Percentiles rank a stretch among this genome's conserved stretches.
Evolutionary conservation across 1,284 basidiomycete species (phyloP).

Genomic region (Pyrrhoderma noxium): DNA sequence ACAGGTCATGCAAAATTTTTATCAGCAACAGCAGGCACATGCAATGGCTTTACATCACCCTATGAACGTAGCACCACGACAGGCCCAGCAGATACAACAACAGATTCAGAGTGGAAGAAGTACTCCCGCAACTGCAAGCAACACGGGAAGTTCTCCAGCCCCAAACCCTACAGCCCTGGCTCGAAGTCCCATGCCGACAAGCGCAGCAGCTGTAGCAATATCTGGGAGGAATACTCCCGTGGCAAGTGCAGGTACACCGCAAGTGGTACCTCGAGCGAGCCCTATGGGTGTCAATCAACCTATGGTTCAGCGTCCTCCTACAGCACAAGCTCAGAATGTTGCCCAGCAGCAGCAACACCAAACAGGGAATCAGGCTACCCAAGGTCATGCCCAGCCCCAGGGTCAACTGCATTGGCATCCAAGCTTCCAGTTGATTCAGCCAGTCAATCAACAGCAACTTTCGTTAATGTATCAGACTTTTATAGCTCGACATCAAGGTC

Average conservation of each 20-base stretch:
- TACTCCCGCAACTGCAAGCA: conserved; percentile 11
- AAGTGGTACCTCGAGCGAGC: conserved; percentile 20
- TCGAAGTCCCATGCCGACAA: conserved; percentile 15
- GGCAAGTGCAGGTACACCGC: not conserved
- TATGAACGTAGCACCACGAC: not conserved
- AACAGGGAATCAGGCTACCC: conserved; percentile 12
- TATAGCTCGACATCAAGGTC: no score
- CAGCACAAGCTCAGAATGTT: conserved; percentile 1
- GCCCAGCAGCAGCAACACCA: conserved; percentile 20
- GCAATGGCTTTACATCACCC: conserved; percentile 4
- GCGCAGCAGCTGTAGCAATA: conserved; percentile 9
- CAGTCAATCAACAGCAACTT: no score
- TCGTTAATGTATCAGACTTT: no score
- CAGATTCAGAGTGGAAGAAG: conserved; percentile 8
- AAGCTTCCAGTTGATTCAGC: not conserved
- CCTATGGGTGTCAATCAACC: conserved; percentile 23
- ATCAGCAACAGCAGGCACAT: conserved; percentile 3
- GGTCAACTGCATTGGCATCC: conserved; percentile 20
- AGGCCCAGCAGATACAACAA: no score
- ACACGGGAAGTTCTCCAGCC: conserved; percentile 2
- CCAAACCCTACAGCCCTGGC: conserved; percentile 13
- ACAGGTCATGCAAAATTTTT: conserved; percentile 7
- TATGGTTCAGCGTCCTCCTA: conserved; percentile 13
- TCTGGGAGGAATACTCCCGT: conserved; percentile 14
- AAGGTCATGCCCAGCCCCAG: conserved; percentile 15